phyloP scores from a whole-genome alignment of 495 filamentous ascomycete species.

The Pyronema domesticum region DNA sequence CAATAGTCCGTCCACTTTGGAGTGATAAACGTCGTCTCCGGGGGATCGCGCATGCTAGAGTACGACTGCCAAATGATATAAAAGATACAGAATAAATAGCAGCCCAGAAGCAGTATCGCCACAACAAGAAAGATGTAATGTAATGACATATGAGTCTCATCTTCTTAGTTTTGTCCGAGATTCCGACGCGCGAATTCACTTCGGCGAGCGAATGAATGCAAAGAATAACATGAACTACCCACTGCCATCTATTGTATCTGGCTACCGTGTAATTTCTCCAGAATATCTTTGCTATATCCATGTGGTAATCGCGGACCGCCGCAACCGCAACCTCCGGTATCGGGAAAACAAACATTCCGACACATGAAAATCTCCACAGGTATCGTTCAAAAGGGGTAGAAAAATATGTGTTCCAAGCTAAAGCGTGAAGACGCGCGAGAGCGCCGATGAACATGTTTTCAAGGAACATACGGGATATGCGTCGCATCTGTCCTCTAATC shows the following conservation, averaged over 20 bases:
- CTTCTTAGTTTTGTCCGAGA: too few species aligned
- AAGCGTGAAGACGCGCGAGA: conserved; percentile 1
- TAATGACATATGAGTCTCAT: not conserved
- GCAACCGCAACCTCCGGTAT: not conserved
- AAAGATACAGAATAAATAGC: not conserved
- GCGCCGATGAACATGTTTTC: not conserved
- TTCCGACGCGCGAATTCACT: too few species aligned
- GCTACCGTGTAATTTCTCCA: too few species aligned
- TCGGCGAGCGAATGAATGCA: too few species aligned
- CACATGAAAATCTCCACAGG: conserved; percentile 2
- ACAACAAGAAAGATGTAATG: not conserved
- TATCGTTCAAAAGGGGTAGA: not conserved
- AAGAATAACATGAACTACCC: too few species aligned
- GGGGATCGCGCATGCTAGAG: conserved; percentile 5
- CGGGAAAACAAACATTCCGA: conserved; percentile 5
- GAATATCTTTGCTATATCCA: too few species aligned
- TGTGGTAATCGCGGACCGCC: too few species aligned
- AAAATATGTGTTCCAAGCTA: conserved; percentile 4
- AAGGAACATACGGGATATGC: not conserved
- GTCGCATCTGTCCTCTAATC: too few species aligned
- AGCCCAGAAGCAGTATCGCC: not conserved
- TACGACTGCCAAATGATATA: conserved; percentile 8
- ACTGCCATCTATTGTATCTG: too few species aligned
- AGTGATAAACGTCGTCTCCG: conserved; percentile 1
- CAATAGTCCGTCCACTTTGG: conserved; percentile 1